These are phyloP conservation scores for Nothopassalora personata DNA, from an alignment of 2,329 filamentous ascomycete genomes.

Conservation along the genomic window DNA sequence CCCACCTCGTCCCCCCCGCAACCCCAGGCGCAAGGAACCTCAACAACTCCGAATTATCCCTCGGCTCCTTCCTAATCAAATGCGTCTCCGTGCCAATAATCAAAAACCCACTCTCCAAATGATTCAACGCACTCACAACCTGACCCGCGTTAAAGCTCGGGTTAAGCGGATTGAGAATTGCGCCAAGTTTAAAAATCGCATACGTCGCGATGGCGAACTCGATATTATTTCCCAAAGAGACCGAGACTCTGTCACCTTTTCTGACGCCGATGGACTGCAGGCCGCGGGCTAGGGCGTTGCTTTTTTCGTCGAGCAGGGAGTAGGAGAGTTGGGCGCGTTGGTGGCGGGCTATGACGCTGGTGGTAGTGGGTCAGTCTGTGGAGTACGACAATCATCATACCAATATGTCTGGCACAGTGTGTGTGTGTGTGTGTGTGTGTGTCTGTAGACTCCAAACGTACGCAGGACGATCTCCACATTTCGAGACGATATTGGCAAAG, in stretches of 20 bases:
- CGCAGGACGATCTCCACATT: constrained; percentile 60
- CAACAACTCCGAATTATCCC: constrained; percentile 55
- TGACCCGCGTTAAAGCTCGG: constrained; percentile 79
- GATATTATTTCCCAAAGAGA: constrained; percentile 77
- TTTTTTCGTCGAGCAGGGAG: constrained; percentile 65
- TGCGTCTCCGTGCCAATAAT: constrained; percentile 87
- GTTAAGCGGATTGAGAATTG: constrained; percentile 85
- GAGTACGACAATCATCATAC: not conserved
- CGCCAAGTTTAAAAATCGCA: constrained; percentile 90
- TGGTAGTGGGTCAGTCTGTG: not conserved
- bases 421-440: too few species aligned
- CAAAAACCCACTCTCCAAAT: constrained; percentile 67
- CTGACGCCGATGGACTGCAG: constrained; percentile 63
- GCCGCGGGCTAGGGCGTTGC: constrained; percentile 69
- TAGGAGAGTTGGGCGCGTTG: constrained; percentile 68
- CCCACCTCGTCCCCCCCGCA: constrained; percentile 33
- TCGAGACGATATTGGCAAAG: constrained; percentile 60
- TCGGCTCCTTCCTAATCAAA: constrained; percentile 59
- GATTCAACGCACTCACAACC: constrained; percentile 69
- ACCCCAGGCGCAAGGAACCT: constrained; percentile 36
- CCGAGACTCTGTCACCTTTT: constrained; percentile 79
- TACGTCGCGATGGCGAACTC: constrained; percentile 85
- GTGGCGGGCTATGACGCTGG: constrained; percentile 53
- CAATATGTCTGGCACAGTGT: too few species aligned
- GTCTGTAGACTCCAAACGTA: constrained; percentile 34